These are phyloP conservation scores for Suillus tomentosus DNA, from an alignment of 768 basidiomycete genomes.

Conservation along the genomic window DNA sequence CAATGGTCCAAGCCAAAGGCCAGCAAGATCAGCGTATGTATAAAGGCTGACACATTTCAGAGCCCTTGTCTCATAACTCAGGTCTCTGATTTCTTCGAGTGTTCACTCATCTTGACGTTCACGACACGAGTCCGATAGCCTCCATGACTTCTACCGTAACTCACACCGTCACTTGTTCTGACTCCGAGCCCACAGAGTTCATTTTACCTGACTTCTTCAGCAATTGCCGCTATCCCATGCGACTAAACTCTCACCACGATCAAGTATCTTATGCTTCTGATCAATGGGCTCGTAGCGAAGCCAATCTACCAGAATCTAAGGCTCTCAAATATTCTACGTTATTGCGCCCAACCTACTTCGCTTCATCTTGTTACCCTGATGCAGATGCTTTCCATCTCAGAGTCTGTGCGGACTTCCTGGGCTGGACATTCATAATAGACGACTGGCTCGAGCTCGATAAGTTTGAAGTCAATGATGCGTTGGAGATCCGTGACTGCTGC, in stretches of 20 bases:
- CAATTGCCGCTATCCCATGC: background rate
- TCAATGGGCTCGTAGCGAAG: background rate
- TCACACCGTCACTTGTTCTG: background rate
- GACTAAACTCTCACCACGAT: background rate
- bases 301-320: conserved; percentile 19
- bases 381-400: conserved; percentile 58
- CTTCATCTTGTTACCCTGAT: conserved; percentile 63
- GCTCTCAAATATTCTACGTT: too few species aligned
- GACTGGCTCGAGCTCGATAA: conserved; percentile 18
- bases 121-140: background rate
- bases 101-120: background rate
- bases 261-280: background rate
- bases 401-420: conserved; percentile 69
- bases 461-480: conserved; percentile 28
- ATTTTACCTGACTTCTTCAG: background rate
- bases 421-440: conserved; percentile 43
- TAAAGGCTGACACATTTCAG: background rate
- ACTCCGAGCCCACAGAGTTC: background rate
- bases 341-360: conserved; percentile 49
- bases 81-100: background rate
- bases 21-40: too few species aligned
- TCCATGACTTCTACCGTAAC: background rate
- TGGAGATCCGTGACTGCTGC: conserved; percentile 31
- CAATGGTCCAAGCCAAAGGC: too few species aligned
- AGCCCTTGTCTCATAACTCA: background rate